A percentile compares a stretch with the other conserved stretches of the same genome.
Conservation (phyloP, 1,139 yeast genomes). For the Suhomyces kunorum region DNA sequence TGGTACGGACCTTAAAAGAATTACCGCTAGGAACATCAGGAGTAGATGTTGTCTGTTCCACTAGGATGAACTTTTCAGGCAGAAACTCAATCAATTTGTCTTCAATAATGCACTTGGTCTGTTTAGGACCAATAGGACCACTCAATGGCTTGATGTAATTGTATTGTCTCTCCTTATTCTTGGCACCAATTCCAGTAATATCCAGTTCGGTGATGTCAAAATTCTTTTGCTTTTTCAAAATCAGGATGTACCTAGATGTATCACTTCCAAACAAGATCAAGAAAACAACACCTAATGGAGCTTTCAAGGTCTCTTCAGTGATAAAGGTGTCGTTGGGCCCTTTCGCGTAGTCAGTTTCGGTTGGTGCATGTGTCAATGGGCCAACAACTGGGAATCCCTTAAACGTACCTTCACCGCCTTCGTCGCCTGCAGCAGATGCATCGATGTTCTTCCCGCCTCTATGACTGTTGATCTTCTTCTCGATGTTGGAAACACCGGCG, state of each 20-base stretch:
- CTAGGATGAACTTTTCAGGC: slow-evolving; percentile 54
- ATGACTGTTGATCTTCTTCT: slow-evolving; percentile 10
- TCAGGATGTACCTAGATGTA: slow-evolving; percentile 52
- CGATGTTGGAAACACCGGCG: slow-evolving; percentile 11
- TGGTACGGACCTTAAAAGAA: slow-evolving; percentile 73
- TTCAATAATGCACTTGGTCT: slow-evolving; percentile 77
- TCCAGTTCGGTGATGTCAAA: slow-evolving; percentile 56
- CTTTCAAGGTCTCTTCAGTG: slow-evolving; percentile 59
- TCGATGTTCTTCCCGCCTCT: slow-evolving; percentile 5
- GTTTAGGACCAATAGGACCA: slow-evolving; percentile 92
- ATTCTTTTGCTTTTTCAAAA: slow-evolving; percentile 71
- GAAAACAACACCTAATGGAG: slow-evolving; percentile 82
- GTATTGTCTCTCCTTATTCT: slow-evolving; percentile 54
- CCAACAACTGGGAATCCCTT: slow-evolving; percentile 43
- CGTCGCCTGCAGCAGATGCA: slow-evolving; percentile 2
- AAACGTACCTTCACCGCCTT: slow-evolving; percentile 20
- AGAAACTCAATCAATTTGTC: slow-evolving; percentile 72
- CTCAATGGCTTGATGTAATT: slow-evolving; percentile 76
- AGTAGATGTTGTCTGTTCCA: slow-evolving; percentile 69
- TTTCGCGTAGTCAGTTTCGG: slow-evolving; percentile 46
- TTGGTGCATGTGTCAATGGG: slow-evolving; percentile 41
- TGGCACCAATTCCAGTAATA: slow-evolving; percentile 42
- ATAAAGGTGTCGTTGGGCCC: slow-evolving; percentile 64
- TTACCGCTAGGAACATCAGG: slow-evolving; percentile 97
- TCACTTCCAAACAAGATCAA: slow-evolving; percentile 74